phyloP scores from a whole-genome alignment of 1,139 yeast species.

The Saccharomyces pastorianus region DNA sequence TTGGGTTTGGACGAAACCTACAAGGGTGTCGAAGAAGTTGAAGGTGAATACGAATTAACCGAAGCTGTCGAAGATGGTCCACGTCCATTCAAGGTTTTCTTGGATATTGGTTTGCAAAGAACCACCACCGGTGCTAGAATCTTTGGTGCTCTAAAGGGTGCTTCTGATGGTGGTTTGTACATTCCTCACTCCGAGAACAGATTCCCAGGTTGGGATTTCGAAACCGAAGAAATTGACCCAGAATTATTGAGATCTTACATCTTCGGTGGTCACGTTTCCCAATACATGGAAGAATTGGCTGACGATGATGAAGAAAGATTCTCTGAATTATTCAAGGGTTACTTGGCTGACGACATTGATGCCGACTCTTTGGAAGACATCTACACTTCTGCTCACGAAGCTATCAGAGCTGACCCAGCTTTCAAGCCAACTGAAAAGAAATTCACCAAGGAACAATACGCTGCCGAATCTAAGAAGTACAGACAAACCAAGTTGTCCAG shows the following conservation, averaged over 20 bases:
- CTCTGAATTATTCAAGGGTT: conserved; percentile 92
- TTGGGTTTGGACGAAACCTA: conserved; percentile 97
- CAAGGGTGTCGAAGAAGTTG: conserved; percentile 98
- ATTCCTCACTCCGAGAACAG: conserved; percentile 99
- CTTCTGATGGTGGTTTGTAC: conserved; percentile 99
- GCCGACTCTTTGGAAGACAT: conserved; percentile 95
- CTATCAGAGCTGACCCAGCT: conserved; percentile 92
- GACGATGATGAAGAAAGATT: conserved; percentile 99
- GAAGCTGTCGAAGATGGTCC: conserved; percentile 99
- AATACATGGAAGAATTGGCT: conserved; percentile 99
- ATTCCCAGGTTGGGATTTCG: conserved; percentile 99
- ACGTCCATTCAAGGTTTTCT: conserved; percentile 99
- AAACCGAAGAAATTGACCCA: conserved; percentile 95
- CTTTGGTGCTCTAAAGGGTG: conserved; percentile 99
- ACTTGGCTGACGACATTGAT: conserved; percentile 95
- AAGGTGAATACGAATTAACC: conserved; percentile 97
- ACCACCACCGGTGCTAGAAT: conserved; percentile 99
- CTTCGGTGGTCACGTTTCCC: conserved; percentile 99
- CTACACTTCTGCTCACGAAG: conserved; percentile 89
- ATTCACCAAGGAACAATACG: conserved; percentile 95
- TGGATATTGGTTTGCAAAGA: conserved; percentile 99
- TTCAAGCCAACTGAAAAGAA: conserved; percentile 89
- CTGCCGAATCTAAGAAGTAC: conserved; percentile 93
- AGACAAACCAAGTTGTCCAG: conserved; percentile 79
- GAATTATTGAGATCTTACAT: conserved; percentile 97